Conservation (phyloP, 78 protist species). For the Ministeria vibrans region DNA sequence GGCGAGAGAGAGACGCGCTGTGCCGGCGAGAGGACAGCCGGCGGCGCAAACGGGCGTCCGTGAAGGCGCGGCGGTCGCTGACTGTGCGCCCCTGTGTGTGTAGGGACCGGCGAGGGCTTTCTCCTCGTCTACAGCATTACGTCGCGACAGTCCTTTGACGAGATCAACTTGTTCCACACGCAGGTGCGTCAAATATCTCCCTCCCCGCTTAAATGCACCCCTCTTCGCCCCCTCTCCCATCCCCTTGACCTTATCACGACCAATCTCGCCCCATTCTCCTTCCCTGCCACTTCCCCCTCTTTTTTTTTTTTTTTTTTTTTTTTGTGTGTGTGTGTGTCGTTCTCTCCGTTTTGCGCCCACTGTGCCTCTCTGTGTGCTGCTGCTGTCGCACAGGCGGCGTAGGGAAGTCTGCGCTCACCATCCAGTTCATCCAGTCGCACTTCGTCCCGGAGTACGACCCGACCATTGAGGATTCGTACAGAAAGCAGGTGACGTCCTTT, state of each 20-base stretch:
- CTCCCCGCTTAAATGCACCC: too few relatives aligned
- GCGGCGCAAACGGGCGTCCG: neutral
- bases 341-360: too few relatives aligned
- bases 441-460: constrained; percentile 58
- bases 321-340: too few relatives aligned
- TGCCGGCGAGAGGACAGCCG: neutral
- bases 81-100: neutral
- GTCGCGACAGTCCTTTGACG: constrained; percentile 26
- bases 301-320: too few relatives aligned
- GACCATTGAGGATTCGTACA: constrained; percentile 68
- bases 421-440: neutral
- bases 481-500: constrained; percentile 49
- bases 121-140: constrained; percentile 55
- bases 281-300: too few relatives aligned
- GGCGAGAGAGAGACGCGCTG: neutral
- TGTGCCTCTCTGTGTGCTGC: too few relatives aligned
- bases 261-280: too few relatives aligned
- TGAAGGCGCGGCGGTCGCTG: neutral
- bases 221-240: too few relatives aligned
- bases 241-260: too few relatives aligned
- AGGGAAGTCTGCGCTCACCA: constrained; percentile 28
- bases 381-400: constrained; percentile 39
- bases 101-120: constrained; percentile 66
- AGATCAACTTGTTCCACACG: neutral
- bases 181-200: too few relatives aligned